Evolutionary conservation across 805 yeast genomes (phyloP).

Genomic region (Kluyveromyces lactis): DNA sequence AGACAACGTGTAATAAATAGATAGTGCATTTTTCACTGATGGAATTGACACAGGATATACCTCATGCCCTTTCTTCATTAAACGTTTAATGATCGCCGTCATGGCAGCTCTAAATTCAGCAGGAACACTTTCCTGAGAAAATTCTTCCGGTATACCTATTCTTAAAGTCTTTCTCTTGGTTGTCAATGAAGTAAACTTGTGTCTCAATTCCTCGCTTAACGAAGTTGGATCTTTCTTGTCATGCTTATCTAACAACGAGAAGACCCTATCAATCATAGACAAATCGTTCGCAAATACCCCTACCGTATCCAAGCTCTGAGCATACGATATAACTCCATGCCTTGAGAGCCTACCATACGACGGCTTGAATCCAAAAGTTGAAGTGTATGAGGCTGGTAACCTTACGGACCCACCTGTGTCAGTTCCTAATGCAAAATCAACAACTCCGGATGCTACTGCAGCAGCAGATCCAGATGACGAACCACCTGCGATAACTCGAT

Average conservation of each 20-base stretch:
- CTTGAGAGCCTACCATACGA: constrained; percentile 87
- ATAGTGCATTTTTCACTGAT: constrained; percentile 53
- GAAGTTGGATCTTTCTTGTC: constrained; percentile 82
- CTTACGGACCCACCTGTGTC: constrained; percentile 98
- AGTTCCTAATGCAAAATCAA: constrained; percentile 76
- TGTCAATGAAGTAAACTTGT: constrained; percentile 10
- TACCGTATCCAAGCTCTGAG: constrained; percentile 91
- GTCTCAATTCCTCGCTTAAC: constrained; percentile 32
- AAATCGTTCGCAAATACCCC: constrained; percentile 63
- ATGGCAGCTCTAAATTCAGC: constrained; percentile 40
- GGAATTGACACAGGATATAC: constrained; percentile 66
- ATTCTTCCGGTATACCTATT: constrained; percentile 72
- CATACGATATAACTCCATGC: constrained; percentile 87
- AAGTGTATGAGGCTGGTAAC: constrained; percentile 83
- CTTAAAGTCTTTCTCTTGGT: constrained; percentile 25
- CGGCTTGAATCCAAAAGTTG: constrained; percentile 84
- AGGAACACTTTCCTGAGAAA: constrained; percentile 47
- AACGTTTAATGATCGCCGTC: constrained; percentile 33
- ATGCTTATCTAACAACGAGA: constrained; percentile 42
- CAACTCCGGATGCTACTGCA: constrained; percentile 62
- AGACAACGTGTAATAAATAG: constrained; percentile 79
- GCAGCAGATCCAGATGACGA: constrained; percentile 97
- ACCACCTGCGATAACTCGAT: constrained; percentile 62
- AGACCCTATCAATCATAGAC: constrained; percentile 39
- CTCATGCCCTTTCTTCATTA: constrained; percentile 41